Base-by-base conservation (phyloP, 768 basidiomycete species). In the Termitomyces sp. region DNA sequence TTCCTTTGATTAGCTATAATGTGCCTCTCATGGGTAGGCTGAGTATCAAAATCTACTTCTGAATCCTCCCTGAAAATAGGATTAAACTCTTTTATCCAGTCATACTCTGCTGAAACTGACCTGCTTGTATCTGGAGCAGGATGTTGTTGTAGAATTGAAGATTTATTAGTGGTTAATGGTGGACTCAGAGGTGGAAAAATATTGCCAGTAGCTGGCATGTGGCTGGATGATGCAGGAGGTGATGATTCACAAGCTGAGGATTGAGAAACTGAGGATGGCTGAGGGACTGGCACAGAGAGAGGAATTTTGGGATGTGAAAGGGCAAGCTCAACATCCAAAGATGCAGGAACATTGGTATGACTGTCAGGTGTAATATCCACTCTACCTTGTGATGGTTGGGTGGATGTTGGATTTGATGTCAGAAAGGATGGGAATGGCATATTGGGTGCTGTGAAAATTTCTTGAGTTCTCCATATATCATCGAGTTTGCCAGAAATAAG, bases 401-500 rank as follows among this genome's bases (percentile, higher is more conserved):
- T 47, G 24, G 45, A 47, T 47, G 26, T n/a, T n/a, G n/a, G n/a
- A n/a, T n/a, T 22, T 47, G 45, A 26, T 30, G 27, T 27, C 45
- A 47, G 6, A 30, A 47, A 47, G 4, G 45, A 47, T 30, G 45
- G 45, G 26, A 47, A 47, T 5, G 24, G 45, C 13, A 27, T 30
- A 8, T 30, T 1, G 7, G 45, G 24, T 47, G 45, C 45, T 30
- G 24, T 22, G 9, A 47, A 26, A 16, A 47, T 47, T 27, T 47
- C 14, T 6, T 1, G 26, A 16, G 45, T 26, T 16, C 22, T 47
- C 8, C 5, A 3, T n/a, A 47, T 30, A 5, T 30, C 24, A 2
- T 37, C n/a, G 1, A 58, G 39, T 18, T 58, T 5, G 8, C 36
- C 20, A 24, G 64, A 53, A 26, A 65, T 67, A 14, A 68, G 49